These are phyloP conservation scores for Helotiales sp. DNA, from an alignment of 2,329 filamentous ascomycete species.

Conservation along the genomic window DNA sequence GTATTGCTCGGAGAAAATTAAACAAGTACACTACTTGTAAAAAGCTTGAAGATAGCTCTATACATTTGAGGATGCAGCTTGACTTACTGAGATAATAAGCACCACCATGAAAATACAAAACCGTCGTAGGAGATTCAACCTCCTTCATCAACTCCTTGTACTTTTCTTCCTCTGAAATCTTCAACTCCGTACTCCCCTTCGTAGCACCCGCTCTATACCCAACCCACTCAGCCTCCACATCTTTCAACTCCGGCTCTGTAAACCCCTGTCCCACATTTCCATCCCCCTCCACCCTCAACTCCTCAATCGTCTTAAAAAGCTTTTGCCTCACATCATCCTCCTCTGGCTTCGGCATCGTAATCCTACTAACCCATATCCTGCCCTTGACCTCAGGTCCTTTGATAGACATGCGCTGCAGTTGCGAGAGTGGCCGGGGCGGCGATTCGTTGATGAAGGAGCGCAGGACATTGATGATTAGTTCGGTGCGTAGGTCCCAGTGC, in stretches of 20 bases:
- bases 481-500: slow-evolving; percentile 80
- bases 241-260: slow-evolving; percentile 55
- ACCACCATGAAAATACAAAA: slow-evolving; percentile 79
- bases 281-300: slow-evolving; percentile 49
- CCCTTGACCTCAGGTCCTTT: slow-evolving; percentile 75
- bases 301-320: slow-evolving; percentile 62
- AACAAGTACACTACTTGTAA: not conserved
- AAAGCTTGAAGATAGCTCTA: not conserved
- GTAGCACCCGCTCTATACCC: slow-evolving; percentile 65
- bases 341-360: slow-evolving; percentile 64
- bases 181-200: slow-evolving; percentile 55
- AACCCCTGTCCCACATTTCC: slow-evolving; percentile 45
- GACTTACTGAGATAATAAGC: slow-evolving; percentile 64
- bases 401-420: slow-evolving; percentile 66
- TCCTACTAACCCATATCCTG: slow-evolving; percentile 79
- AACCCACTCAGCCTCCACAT: slow-evolving; percentile 77
- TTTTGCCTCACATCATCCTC: slow-evolving; percentile 61
- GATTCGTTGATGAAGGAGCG: slow-evolving; percentile 61
- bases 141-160: slow-evolving; percentile 72
- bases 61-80: not conserved
- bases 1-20: not conserved
- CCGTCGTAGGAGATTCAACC: slow-evolving; percentile 62
- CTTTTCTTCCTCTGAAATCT: slow-evolving; percentile 65
- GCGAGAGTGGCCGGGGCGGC: slow-evolving; percentile 52
- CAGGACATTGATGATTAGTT: slow-evolving; percentile 73